Evolutionary conservation across 2,329 filamentous ascomycete genomes (phyloP), one percentile per base, ranked within the genome.

Genomic region (Talaromyces sp.): DNA sequence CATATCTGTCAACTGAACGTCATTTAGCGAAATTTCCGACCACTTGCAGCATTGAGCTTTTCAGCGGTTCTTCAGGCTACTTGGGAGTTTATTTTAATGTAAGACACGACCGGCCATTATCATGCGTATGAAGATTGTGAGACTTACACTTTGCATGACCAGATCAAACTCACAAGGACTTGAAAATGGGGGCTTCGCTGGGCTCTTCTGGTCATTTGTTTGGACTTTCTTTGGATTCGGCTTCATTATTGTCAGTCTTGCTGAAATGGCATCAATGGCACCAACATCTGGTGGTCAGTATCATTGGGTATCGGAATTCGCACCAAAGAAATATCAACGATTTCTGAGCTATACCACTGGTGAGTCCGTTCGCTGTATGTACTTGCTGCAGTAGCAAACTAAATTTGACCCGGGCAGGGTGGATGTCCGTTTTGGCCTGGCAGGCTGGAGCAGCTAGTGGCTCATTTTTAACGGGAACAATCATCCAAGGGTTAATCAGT

Each of bases 201-300:
- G 61, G 3, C 27, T 66, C 32, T 57, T 63, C 13, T 65, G 63
- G 62, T 59, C 66, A 0, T 72, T 67, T 53, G 41, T 73, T 11
- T 67, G 67, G 56, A 71, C 86, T 29, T 73, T 87, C 19, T 84
- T 92, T 5, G 86, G 88, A 0, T 81, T 88, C 22, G 87, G 88
- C 7, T 86, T 85, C 20, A 79, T 91, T 22, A 65, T 72, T n/a
- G 53, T 62, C 19, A 70, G 70, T 14, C 77, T 93, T 65, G 83
- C 88, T 0, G 90, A 94, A 68, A 78, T 90, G 71, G 70, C 69
- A 13, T 70, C 67, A 2, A 75, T 75, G 66, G n/a, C 36, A n/a
- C 36, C 36, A 4, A 39, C 36, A 39, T 17, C 36, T 39, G 36
- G 36, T 16, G n/a, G n/a, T n/a, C n/a, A n/a, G n/a, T n/a, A n/a